These are phyloP conservation scores for Coemansia erecta DNA, from an alignment of 192 early-diverging fungal genomes.

Conservation along the genomic window DNA sequence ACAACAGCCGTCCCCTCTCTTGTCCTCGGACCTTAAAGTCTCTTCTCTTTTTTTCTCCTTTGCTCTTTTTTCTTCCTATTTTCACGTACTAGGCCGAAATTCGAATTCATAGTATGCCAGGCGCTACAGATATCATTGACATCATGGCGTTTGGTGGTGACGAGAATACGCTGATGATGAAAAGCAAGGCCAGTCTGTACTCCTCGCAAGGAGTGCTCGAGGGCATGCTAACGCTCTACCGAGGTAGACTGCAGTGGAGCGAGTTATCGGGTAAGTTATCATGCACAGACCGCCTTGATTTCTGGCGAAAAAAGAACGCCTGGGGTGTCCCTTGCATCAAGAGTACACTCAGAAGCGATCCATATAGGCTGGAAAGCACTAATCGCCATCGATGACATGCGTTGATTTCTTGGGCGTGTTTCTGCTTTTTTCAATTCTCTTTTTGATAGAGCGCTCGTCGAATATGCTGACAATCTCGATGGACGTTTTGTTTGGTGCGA, in stretches of 20 bases:
- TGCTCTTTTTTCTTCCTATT: background rate
- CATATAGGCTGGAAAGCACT: too few relatives aligned
- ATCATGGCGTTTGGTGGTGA: constrained; percentile 7
- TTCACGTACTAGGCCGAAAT: background rate
- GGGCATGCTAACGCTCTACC: constrained; percentile 41
- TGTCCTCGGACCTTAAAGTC: background rate
- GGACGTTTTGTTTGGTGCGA: constrained; percentile 48
- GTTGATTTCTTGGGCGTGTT: background rate
- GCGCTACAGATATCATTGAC: constrained; percentile 29
- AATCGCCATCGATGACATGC: too few relatives aligned
- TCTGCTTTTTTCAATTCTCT: too few relatives aligned
- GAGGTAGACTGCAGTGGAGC: constrained; percentile 37
- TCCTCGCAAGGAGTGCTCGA: constrained; percentile 46
- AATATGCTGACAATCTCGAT: constrained; percentile 48
- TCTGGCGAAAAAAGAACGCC: too few relatives aligned
- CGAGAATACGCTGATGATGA: constrained; percentile 29
- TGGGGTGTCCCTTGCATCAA: too few relatives aligned
- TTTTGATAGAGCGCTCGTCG: constrained; percentile 30
- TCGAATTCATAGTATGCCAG: constrained; percentile 21
- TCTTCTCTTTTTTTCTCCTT: background rate
- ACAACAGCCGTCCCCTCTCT: too few relatives aligned
- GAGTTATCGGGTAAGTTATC: constrained; percentile 39
- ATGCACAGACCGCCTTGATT: background rate
- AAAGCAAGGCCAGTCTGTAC: constrained; percentile 43
- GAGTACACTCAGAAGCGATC: too few relatives aligned